These are phyloP conservation scores for Pyrus bretschneideri DNA, from an alignment of 306 rosid genomes.

Conservation along the genomic window DNA sequence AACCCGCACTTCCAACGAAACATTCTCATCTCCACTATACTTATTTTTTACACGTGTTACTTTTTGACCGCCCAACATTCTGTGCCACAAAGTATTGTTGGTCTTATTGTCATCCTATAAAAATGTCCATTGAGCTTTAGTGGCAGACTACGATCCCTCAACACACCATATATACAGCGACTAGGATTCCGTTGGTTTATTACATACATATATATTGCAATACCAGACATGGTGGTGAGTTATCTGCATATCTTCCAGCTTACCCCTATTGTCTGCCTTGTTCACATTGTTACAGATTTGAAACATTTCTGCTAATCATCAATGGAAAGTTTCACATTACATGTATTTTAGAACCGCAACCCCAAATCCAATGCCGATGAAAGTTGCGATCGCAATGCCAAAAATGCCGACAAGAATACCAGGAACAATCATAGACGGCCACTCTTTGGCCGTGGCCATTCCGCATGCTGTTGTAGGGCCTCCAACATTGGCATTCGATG, in stretches of 20 bases:
- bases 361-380: conserved; percentile 65
- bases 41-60: no score
- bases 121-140: no score
- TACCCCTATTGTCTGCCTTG: background rate
- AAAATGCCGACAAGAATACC: conserved; percentile 78
- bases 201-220: no score
- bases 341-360: conserved; percentile 33
- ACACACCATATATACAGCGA: no score
- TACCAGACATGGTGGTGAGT: background rate
- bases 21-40: no score
- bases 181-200: background rate
- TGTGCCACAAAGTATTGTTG: no score
- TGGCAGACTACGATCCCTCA: no score
- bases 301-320: background rate
- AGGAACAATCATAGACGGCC: conserved; percentile 63
- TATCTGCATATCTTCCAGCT: background rate
- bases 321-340: conserved; percentile 7
- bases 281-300: background rate
- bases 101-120: no score
- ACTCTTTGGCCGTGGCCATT: conserved; percentile 65
- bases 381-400: conserved; percentile 63
- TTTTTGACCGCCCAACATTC: no score
- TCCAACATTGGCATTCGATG: conserved; percentile 51
- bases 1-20: no score
- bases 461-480: conserved; percentile 57